Base-by-base conservation (phyloP, 176 grass and related monocot genomes). In the Musa itinerans region DNA sequence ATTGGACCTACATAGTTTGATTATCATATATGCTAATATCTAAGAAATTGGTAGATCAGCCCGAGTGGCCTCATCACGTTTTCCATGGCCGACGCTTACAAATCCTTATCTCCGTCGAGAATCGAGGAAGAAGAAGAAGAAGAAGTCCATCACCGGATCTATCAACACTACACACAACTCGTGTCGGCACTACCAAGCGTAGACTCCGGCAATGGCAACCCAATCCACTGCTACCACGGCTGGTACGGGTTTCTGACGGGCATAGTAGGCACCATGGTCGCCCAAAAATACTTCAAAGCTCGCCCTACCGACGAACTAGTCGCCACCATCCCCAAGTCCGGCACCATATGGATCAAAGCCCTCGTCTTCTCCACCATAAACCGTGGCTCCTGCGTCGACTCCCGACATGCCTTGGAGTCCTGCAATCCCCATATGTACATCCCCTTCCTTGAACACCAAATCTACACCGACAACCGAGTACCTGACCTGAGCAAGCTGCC, bases 291-390 rank as follows among this genome's bases (percentile, higher is more conserved):
- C 64, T 78, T 78, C 64, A 15, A 55, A 11, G 21, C 76, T 1
- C 76, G 63, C 2, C 76, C 64, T 2, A 12, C 34, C n/a, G 75
- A 79, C 49, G 19, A 82, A 3, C 10, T 86, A 52, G 22, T 86
- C 25, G 22, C 15, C 53, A 79, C 80, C 43, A 20, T 26, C 9
- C 70, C 76, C 52, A 84, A 79, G 63, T 84, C 70, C 76, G 82
- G 82, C 62, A 84, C 76, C 76, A 79, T 70, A 9, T 84, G 76
- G 82, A 26, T 84, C 29, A 84, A 84, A 65, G 64, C 82, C 14
- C 69, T 84, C 59, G 43, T 67, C 2, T 69, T 68, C 52, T 51
- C 69, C 24, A 34, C 16, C 23, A 2, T 78, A 14, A 69, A 10
- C 75, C 67, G 59, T 20, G 9, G 22, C 1, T 17, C 24, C 48